Base-by-base conservation (phyloP, 2,329 filamentous ascomycete species). In the Ophiostoma piceae region DNA sequence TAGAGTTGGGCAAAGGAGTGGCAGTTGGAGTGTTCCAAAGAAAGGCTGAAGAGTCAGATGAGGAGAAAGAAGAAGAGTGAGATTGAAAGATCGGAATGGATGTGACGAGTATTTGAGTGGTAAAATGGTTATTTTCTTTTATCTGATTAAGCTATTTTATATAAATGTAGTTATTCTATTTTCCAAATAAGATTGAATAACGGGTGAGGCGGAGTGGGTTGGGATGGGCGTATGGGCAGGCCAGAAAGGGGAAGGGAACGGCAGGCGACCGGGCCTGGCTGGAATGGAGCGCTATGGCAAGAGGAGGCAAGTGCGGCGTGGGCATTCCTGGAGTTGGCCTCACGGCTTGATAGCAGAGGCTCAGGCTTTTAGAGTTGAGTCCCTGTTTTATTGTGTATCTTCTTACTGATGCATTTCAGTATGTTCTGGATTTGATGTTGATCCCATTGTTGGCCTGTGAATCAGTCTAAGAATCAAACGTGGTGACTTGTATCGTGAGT, bases 11-110 rank as follows among this genome's bases (percentile, higher is more conserved):
- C 57, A 57, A 57, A 57, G 51, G 41, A 68, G 60, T 39, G 37
- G 32, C 19, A 32, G 29, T 68, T 51, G 66, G 66, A 22, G 16
- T 29, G 22, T 57, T 57, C 51, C 51, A 68, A n/a, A 67, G 67
- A 67, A 65, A 68, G 54, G 65, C 70, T 69, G 41, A 67, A 68
- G 41, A 64, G 32, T 51, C 67, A 57, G 67, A 57, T 26, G 26
- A 60, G 66, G 65, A 57, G 66, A 66, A 64, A 37, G 47, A 12
- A 54, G 26, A 26, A 37, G 47, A 6, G 47, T 39, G 26, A 41
- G 57, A 35, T 4, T 12, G 57, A 62, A 35, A 11, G 51, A 57
- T 57, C 51, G 51, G 51, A 26, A 57, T 26, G 51, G 51, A 26
- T 47, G 51, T 57, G 51, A 57, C 51, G 22, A 26, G n/a, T 57